Base-by-base conservation (phyloP, 139 green algal species). In the Eudorina sp. region DNA sequence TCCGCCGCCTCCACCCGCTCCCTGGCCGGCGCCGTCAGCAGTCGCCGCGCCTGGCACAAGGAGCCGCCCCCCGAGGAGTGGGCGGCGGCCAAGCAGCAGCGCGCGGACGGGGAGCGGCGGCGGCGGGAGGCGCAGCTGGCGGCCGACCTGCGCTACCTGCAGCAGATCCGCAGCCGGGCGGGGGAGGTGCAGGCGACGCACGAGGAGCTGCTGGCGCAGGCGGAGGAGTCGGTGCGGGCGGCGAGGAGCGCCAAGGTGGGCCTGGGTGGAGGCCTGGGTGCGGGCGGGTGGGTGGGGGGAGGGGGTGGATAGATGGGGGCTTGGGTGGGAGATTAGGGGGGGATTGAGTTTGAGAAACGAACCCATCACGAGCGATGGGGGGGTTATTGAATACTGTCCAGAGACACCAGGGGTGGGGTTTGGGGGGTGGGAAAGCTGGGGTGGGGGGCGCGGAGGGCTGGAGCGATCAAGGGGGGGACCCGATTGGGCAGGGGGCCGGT, bases 161-260 rank as follows among this genome's bases (percentile, higher is more conserved):
- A 66, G 81, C 45, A 53, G 46, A 55, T 79, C 11, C 46, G 81
- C 4, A 16, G 29, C 0, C 34, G 81, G 3, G 9, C 19, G 0
- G 31, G 19, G 16, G 64, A 78, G 64, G 64, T 87, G 43, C 43
- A 53, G 81, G 45, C 51, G 62, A 38, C 72, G 31, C 62, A 78
- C 45, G 55, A 51, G 64, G 40, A 29, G 43, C 46, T 87, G 45
- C 19, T 87, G 60, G 64, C 62, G 31, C 19, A 29, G 31, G 45
- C 81, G 19, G 81, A 78, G 45, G 62, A 87, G 64, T 79, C 62
- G n/a, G 81, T 87, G 43, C 62, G 45, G 31, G 81, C 81, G 45
- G 81, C 81, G 18, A 53, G 81, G 6, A 79, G 21, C 46, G 81
- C 81, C 27, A 78, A 78, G 81, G 81, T 87, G 43, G 36, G 76